Conservation (phyloP, 1,139 yeast species). For the Yamadazyma taylorii region DNA sequence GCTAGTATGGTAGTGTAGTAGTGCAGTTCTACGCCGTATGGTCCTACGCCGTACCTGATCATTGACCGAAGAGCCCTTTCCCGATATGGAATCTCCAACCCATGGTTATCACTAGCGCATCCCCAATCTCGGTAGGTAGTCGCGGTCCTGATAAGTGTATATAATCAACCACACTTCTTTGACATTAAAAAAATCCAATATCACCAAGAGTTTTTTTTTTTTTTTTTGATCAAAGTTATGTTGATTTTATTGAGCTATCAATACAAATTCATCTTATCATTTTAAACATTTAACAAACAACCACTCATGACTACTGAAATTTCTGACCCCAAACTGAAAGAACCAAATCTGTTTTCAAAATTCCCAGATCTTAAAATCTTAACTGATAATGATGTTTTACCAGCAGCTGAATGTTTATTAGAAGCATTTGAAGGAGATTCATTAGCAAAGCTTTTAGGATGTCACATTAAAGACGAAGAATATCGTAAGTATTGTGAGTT, state of each 20-base stretch:
- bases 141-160: too few species aligned
- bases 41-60: too few species aligned
- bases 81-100: too few species aligned
- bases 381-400: slow-evolving; percentile 43
- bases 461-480: slow-evolving; percentile 40
- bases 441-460: slow-evolving; percentile 48
- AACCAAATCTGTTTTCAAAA: slow-evolving; percentile 8
- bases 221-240: slow-evolving; percentile 8
- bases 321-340: neutral
- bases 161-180: too few species aligned
- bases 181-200: too few species aligned
- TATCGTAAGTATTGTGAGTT: slow-evolving; percentile 43
- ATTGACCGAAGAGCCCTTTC: too few species aligned
- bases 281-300: too few species aligned
- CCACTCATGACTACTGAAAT: slow-evolving; percentile 3
- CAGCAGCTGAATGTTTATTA: slow-evolving; percentile 55
- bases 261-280: slow-evolving; percentile 11
- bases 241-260: slow-evolving; percentile 11
- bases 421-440: slow-evolving; percentile 53
- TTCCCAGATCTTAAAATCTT: slow-evolving; percentile 26
- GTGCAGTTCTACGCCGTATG: too few species aligned
- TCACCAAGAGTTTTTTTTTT: too few species aligned
- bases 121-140: too few species aligned
- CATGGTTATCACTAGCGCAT: too few species aligned
- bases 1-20: too few species aligned